Evolutionary conservation across 2,329 filamentous ascomycete genomes (phyloP), one percentile per base, ranked within the genome.

Genomic region (Lachnellula willkommii): DNA sequence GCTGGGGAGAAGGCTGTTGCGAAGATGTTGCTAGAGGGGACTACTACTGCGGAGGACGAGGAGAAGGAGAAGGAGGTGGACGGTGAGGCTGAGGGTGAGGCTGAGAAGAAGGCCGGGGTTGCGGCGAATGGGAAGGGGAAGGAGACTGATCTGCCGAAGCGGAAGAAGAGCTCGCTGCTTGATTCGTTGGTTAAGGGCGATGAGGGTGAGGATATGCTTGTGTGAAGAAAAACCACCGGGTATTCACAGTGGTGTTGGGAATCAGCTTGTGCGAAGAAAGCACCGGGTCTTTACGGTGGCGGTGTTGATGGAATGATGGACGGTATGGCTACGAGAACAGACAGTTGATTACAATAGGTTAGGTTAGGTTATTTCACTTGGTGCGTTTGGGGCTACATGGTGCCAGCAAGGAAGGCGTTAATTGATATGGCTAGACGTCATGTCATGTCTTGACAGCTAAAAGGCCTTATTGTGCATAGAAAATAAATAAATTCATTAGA

Each of bases 21-120:
- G 15, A 63, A 60, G 52, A 68, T 68, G 65, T 56, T 69, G 22
- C 60, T 69, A 4, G 65, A 67, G 17, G 63, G 63, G 24, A 60
- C 58, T 3, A 57, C 54, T 22, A 52, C 50, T 7, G 45, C 49
- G 5, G 50, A 56, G 2, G 46, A 20, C 20, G 20, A 55, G 7
- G 35, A 39, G 26, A 47, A 62, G 54, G 37, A 50, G 14, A 50
- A 54, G 6, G 48, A 50, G 47, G 43, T 51, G 26, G 32, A 47
- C 17, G 47, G 24, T 36, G 47, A 47, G 12, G 45, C 22, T n/a
- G 40, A 56, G 12, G 45, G 26, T n/a, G 40, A 56, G 15, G 45
- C 17, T n/a, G 37, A 56, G 28, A 50, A 32, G 40, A 50, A 47
- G 15, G 45, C 36, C 22, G 40, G 53, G 28, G 54, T 49, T 51